Evolutionary conservation across 768 basidiomycete genomes (phyloP).

Genomic region (Termitomyces titanicus): DNA sequence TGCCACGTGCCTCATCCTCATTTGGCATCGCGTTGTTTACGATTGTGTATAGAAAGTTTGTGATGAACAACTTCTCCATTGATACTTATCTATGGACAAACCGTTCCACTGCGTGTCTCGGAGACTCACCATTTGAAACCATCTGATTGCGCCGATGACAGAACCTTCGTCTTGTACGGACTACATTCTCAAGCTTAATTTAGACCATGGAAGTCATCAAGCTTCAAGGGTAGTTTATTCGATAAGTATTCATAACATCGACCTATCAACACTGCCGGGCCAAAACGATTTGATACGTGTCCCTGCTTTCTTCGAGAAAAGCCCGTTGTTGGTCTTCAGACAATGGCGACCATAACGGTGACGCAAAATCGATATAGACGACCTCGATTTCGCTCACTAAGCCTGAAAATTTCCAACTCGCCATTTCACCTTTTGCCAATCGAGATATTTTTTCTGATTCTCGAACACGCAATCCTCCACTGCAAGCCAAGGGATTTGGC

Average conservation of each 20-base stretch:
- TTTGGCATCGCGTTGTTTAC: too few species aligned
- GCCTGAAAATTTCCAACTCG: conserved; percentile 17
- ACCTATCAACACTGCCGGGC: not conserved
- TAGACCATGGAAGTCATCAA: not conserved
- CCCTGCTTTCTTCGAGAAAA: not conserved
- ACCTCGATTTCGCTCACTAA: conserved; percentile 13
- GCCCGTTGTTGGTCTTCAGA: not conserved
- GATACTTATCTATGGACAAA: too few species aligned
- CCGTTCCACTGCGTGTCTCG: too few species aligned
- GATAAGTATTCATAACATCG: not conserved
- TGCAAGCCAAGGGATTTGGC: conserved; percentile 27
- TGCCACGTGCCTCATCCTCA: too few species aligned
- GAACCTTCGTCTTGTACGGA: not conserved
- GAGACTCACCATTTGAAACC: not conserved
- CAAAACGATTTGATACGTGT: not conserved
- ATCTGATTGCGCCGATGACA: not conserved
- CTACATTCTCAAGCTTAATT: not conserved
- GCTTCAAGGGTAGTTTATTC: not conserved
- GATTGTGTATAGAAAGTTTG: too few species aligned
- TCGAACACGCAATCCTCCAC: conserved; percentile 29
- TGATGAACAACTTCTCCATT: too few species aligned
- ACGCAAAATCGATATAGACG: conserved; percentile 1
- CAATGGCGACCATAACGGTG: conserved; percentile 9
- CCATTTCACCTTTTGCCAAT: conserved; percentile 29
- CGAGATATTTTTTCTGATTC: conserved; percentile 34